Evolutionary conservation across 2,329 filamentous ascomycete species (phyloP), one percentile per base, ranked within the genome.

Genomic region (Xylaria sp.): DNA sequence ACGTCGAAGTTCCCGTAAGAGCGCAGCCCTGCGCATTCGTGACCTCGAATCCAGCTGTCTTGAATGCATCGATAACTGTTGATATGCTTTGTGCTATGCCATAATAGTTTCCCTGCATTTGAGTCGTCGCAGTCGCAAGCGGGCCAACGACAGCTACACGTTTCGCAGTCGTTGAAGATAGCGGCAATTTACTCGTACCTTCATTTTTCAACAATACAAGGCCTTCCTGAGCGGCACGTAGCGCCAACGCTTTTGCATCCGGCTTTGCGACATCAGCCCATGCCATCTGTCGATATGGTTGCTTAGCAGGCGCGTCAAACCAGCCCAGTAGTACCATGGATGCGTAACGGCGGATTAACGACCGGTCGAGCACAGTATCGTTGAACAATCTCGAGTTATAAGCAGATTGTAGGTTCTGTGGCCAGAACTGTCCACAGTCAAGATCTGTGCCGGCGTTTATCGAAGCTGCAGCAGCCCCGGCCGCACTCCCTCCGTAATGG

Each of bases 191-290:
- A 3, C 86, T 78, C 0, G 80, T 77, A 5, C 79, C 81, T 62
- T 86, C 79, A 67, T 89, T 89, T 77, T 89, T 89, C 25, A 88
- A 73, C 1, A 87, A 75, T 1, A 83, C 81, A 0, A 80, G 75
- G 9, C 83, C 82, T 10, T 84, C 80, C 6, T 81, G 75, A 0
- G 84, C 84, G 0, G 89, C 87, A 39, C 83, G 81, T 38, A 86
- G 81, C 0, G 89, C 87, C 17, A 91, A 81, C 2, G 82, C 79
- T 74, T 85, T 83, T 0, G 86, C 83, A 17, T 83, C 75, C 0
- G 85, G 81, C 0, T 84, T 85, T 49, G 85, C 82, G 38, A 92
- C 87, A 67, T 89, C 83, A 0, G 78, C 75, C 80, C 84, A 89
- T 3, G 77, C 79, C 0, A 92, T 75, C 51, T 82, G 78, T 5